These are phyloP conservation scores for Acanthamoeba castellanii DNA, from an alignment of 208 protist species.

Conservation along the genomic window DNA sequence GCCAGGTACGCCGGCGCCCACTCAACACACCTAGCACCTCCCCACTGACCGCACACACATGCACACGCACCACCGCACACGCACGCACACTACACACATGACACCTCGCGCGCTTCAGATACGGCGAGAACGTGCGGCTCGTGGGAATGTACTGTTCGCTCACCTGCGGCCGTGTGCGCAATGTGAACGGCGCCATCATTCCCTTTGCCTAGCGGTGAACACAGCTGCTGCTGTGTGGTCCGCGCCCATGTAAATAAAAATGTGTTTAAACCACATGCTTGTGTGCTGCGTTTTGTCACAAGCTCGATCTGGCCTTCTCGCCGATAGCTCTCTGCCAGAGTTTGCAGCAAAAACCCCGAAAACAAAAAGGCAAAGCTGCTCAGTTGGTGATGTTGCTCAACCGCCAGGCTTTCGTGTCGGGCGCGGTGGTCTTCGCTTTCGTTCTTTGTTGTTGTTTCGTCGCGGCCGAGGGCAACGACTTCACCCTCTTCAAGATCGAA, in stretches of 20 bases:
- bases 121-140: background rate
- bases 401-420: no score
- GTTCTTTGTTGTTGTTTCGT: background rate
- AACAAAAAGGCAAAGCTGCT: no score
- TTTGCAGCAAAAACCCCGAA: no score
- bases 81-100: background rate
- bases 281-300: no score
- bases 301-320: no score
- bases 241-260: no score
- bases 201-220: background rate
- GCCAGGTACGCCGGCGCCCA: background rate
- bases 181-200: background rate
- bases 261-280: no score
- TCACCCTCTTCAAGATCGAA: constrained; percentile 24
- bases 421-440: background rate
- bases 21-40: no score
- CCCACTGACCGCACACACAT: background rate
- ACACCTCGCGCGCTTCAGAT: no score
- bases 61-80: background rate
- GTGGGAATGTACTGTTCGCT: constrained; percentile 15
- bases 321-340: no score
- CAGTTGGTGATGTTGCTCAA: no score
- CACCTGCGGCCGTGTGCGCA: background rate
- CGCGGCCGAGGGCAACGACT: background rate
- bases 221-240: background rate